These are phyloP conservation scores for Dendrothele bispora DNA, from an alignment of 768 basidiomycete genomes.

Conservation along the genomic window DNA sequence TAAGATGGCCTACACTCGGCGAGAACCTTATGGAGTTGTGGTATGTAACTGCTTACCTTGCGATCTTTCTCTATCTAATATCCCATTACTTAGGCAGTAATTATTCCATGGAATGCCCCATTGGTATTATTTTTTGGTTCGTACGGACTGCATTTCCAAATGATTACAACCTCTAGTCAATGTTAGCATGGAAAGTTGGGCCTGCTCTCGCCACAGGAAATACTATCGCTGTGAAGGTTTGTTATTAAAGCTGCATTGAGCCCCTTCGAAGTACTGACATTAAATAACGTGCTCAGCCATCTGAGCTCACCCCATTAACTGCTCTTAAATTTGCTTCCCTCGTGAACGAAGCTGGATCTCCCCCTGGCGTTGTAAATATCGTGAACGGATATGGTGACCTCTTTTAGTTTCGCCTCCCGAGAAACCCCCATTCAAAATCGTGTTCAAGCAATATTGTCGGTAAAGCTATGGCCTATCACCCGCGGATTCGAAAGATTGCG, in stretches of 20 bases:
- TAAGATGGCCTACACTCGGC: slow-evolving; percentile 57
- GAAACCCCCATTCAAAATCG: background rate
- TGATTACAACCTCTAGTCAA: slow-evolving; percentile 23
- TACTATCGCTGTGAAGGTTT: slow-evolving; percentile 46
- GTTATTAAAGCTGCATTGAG: background rate
- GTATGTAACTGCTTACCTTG: slow-evolving; percentile 16
- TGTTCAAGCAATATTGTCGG: slow-evolving; percentile 47
- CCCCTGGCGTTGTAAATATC: slow-evolving; percentile 44
- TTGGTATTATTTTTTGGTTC: slow-evolving; percentile 8
- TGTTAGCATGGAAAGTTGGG: slow-evolving; percentile 61
- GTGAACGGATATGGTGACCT: slow-evolving; percentile 8
- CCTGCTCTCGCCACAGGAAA: slow-evolving; percentile 67
- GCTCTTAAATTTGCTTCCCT: slow-evolving; percentile 46
- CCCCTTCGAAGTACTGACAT: background rate
- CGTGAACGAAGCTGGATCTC: slow-evolving; percentile 57
- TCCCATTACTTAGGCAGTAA: slow-evolving; percentile 30
- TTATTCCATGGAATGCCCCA: slow-evolving; percentile 60
- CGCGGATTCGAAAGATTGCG: slow-evolving; percentile 58
- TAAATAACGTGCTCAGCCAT: slow-evolving; percentile 48
- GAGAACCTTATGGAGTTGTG: slow-evolving; percentile 59
- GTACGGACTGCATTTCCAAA: background rate
- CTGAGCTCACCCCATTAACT: slow-evolving; percentile 61
- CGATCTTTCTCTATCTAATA: background rate
- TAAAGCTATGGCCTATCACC: slow-evolving; percentile 54
- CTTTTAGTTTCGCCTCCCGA: background rate